These are phyloP conservation scores for Blepharisma stoltei DNA, from an alignment of 73 alveolate species.

Conservation along the genomic window DNA sequence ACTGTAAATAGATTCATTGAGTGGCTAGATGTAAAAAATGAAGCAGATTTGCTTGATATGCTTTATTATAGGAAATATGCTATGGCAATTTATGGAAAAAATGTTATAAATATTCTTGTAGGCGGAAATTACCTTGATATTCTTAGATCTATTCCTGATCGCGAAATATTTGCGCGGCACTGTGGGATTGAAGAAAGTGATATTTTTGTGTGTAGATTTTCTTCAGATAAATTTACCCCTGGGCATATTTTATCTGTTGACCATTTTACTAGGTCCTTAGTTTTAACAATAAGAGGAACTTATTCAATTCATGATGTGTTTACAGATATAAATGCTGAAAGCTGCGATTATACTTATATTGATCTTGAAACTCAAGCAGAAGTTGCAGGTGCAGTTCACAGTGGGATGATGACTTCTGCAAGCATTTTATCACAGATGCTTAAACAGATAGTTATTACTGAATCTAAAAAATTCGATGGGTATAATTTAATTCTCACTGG, in stretches of 20 bases:
- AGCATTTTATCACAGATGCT: not conserved
- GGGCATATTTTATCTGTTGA: not conserved
- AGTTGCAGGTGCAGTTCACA: not conserved
- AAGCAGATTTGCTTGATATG: not conserved
- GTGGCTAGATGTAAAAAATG: too few species aligned
- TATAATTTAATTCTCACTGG: not conserved
- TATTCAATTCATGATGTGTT: not conserved
- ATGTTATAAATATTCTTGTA: not conserved
- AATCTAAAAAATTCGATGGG: not conserved
- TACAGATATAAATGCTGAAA: conserved; percentile 6
- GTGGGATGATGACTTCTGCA: conserved; percentile 7
- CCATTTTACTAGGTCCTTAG: not conserved
- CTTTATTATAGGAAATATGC: not conserved
- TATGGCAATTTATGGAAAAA: conserved; percentile 15
- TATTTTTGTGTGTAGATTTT: not conserved
- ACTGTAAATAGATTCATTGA: not conserved
- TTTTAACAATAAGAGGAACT: conserved; percentile 27
- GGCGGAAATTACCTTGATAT: not conserved
- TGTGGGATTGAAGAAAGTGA: not conserved
- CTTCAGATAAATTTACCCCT: not conserved
- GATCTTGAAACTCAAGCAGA: not conserved
- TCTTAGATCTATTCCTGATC: not conserved
- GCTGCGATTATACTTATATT: not conserved
- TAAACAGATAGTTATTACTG: not conserved
- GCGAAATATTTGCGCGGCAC: not conserved